Base-by-base conservation (phyloP, 2,329 filamentous ascomycete genomes). In the Thelonectria olida region DNA sequence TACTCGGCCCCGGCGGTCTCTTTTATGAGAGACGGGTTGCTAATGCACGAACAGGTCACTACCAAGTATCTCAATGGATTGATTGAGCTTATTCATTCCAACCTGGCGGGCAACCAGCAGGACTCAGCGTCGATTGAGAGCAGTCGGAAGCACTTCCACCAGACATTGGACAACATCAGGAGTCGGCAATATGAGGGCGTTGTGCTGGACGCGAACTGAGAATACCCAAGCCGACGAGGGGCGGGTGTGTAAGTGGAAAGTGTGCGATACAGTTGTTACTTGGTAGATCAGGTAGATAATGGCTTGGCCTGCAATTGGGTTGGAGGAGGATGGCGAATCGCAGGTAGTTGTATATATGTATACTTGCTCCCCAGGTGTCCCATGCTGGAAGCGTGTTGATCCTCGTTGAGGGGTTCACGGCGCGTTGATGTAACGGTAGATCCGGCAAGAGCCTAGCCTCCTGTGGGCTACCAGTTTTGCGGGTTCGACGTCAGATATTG, bases 41-140 rank as follows among this genome's bases (percentile, higher is more conserved):
- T 74, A 63, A 75, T 50, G 19, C 8, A 25, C 5, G 9, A 41
- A 2, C 60, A 88, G 85, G 85, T 99, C 38, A 99, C 96, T 5
- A 97, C 91, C 3, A 98, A 98, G 79, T 99, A 98, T 76, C 86
- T 99, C 65, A 99, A 99, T 74, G 96, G 96, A 4, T 88, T 99
- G 51, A 98, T 99, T 74, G 96, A 99, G 80, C 88, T 99, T 65
- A 98, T 99, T 73, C 94, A 99, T 78, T 97, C 93, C 20, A 99
- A 99, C 75, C 85, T 99, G 28, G 90, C 90, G 67, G 93, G 91
- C 58, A 96, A 92, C 74, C 90, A 93, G 74, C 87, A 90, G 71
- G 92, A 96, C 70, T 92, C 91, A 28, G 86, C 90, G 0, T 91
- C 90, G 20, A 85, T 98, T 51, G 96, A 99, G 74, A 93, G 89